Base-by-base conservation (phyloP, 768 basidiomycete species). In the Psilocybe tampanensis region DNA sequence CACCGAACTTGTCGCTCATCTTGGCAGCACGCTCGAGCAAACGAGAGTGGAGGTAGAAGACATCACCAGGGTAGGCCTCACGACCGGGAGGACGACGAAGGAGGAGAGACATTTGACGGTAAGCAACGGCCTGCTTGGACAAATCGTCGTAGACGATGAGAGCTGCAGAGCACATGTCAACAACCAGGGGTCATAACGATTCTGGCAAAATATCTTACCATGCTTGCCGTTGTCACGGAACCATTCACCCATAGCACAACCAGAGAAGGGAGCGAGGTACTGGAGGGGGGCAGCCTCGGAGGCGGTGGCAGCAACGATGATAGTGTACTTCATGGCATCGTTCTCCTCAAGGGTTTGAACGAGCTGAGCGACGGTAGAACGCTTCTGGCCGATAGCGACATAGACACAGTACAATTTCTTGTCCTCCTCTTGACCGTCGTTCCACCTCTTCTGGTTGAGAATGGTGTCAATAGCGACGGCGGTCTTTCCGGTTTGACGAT, bases 161-260 rank as follows among this genome's bases (percentile, higher is more conserved):
- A 63, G 96, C 90, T 91, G 55, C 52, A 15, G 24, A 41, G 60
- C 18, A 54, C 52, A 49, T 58, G 29, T 68, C 60, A 45, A 51
- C 45, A 61, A 33, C 3, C 32, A 21, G 15, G 44, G 17, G 9
- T 49, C 13, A 3, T 12, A 48, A 32, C n/a, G n/a, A 44, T 34
- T 39, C 13, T 23, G 12, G 45, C 15, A 13, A 45, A 1, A 26
- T n/a, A 22, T 66, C 86, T 53, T 68, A 90, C 90, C 95, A 77
- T 99, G 97, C 82, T 96, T 98, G 81, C 95, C 96, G 75, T 99
- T 99, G 80, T 99, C 97, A 79, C 94, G 92, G 97, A 99, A 99
- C 96, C 96, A 99, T 81, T 99, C 97, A 74, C 97, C 97, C 95
- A 99, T 99, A 69, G 97, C 97, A 78, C 94, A 96, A 62, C 97